Base-by-base conservation (phyloP, 2,329 filamentous ascomycete species). In the Penicillium capsulatum region DNA sequence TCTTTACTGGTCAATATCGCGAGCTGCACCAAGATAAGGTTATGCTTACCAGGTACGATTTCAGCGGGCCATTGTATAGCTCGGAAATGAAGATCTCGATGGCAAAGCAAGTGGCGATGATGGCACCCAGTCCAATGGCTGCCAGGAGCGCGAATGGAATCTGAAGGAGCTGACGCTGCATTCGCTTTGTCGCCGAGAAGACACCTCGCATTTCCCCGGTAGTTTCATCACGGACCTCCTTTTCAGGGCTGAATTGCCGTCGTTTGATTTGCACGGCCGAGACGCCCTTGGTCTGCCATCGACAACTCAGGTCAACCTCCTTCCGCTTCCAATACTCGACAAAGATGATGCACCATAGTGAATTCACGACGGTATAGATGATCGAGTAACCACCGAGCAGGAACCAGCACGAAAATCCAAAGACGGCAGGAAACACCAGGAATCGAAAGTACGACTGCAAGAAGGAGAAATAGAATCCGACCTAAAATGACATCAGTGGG, bases 51-150 rank as follows among this genome's bases (percentile, higher is more conserved):
- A 98, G 63, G 42, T 94, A 83, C 26, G 79, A 76, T 68, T 97
- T 95, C 47, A 95, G 80, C 0, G 91, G 90, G 0, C 92, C 92
- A 50, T 83, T 80, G 64, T 98, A 98, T 17, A 98, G 81, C 66
- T 98, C 90, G 0, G 86, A 90, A 53, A 98, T 88, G 67, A 97
- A 97, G 33, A 98, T 90, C 64, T 98, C 92, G 51, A 98, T 91
- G 3, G 83, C 86, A 64, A 97, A 97, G 64, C 88, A 94, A 10
- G 81, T 82, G 7, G 86, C 82, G 52, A 97, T 96, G 44, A 98
- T 74, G n/a, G 81, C 81, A 2, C 91, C 92, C 8, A 98, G 75
- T 1, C 84, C 77, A 22, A 80, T 48, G 4, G 83, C 71, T 20
- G 89, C 89, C n/a, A 80, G 73, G 8, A 95, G 58, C 0, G 89